These are phyloP conservation scores for Chrysoporthe deuterocubensis DNA, from an alignment of 2,329 filamentous ascomycete genomes.

Conservation along the genomic window DNA sequence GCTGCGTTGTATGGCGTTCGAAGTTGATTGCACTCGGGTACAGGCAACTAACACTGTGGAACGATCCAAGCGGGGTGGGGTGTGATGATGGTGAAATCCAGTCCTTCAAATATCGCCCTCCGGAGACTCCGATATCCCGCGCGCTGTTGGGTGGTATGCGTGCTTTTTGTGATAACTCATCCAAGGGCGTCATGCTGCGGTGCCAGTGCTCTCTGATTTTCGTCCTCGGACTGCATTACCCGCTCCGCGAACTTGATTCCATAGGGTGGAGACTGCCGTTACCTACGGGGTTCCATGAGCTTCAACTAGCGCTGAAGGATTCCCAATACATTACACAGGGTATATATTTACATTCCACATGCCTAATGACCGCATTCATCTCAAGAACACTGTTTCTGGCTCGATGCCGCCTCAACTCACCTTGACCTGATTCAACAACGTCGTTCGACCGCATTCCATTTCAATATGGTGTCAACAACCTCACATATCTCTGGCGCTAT, in stretches of 20 bases:
- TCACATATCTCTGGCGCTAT: background rate
- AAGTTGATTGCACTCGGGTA: background rate
- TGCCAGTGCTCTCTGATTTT: background rate
- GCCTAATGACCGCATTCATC: background rate
- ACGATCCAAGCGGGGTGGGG: background rate
- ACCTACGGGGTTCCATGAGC: background rate
- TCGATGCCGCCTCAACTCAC: background rate
- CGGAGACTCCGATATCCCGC: background rate
- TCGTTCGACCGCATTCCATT: background rate
- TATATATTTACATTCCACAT: background rate
- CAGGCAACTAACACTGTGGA: background rate
- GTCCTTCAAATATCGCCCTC: background rate
- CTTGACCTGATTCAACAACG: background rate
- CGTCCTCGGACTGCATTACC: background rate
- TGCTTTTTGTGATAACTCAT: background rate
- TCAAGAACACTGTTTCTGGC: background rate
- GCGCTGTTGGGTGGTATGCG: background rate
- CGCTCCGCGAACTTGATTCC: background rate
- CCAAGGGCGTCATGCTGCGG: background rate
- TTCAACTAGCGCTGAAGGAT: background rate
- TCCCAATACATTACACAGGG: background rate
- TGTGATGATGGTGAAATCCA: background rate
- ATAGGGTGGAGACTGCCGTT: background rate
- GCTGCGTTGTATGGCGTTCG: background rate
- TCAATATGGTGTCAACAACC: constrained; percentile 8